Evolutionary conservation across 1,284 basidiomycete species (phyloP), one percentile per base, ranked within the genome.

Genomic region (Schizophyllum commune): DNA sequence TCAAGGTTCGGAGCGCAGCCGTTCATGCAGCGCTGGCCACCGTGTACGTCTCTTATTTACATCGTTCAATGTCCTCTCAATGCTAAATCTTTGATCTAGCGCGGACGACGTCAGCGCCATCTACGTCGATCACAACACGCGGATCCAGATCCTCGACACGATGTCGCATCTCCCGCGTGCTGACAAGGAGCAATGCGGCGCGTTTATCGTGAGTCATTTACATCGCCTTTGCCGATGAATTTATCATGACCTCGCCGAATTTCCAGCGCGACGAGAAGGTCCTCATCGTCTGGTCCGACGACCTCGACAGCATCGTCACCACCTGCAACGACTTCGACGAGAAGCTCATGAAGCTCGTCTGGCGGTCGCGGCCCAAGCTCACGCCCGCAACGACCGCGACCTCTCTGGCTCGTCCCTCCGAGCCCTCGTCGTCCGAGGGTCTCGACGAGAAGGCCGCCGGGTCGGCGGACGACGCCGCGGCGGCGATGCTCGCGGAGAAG

Each of bases 171-270:
- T 93, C 4, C 83, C 84, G 4, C 77, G 79, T 21, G 90, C 89
- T 1, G 84, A 92, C 69, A 91, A 90, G 73, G 89, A 92, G 66
- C 91, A 93, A 68, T 88, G 89, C 64, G 91, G 84, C n/a, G 90
- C 90, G 20, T 93, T 94, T 73, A 82, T 93, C 62, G 86, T 88
- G 67, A 66, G 80, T 32, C 58, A 21, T n/a, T 52, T 9, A 9
- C 33, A 17, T 58, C 53, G 19, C 58, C 32, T 54, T 51, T 55
- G 17, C 8, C 33, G 39, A 54, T 52, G 27, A 9, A 9, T 2
- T 2, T 22, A 13, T 52, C 60, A 52, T 60, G 15, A 60, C 34
- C n/a, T 33, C 54, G 27, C 57, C 61, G 55, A 63, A 53, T 66
- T 56, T 5, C 27, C 63, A 88, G 86, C 84, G 90, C 51, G 84